Evolutionary conservation across 768 basidiomycete genomes (phyloP).

Genomic region (Pholiota conissans): DNA sequence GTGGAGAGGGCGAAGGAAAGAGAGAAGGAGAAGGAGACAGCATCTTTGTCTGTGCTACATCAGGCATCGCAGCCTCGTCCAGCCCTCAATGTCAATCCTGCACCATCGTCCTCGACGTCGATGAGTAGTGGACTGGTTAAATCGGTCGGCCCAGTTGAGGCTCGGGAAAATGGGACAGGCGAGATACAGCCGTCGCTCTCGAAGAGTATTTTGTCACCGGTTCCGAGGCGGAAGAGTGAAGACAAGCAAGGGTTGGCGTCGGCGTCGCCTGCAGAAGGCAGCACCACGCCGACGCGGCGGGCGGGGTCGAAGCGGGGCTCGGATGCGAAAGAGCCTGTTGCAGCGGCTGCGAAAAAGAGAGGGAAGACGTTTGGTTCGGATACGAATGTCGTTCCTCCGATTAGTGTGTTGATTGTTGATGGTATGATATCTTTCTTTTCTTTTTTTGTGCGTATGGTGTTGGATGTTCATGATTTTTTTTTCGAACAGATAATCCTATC

Average conservation of each 20-base stretch:
- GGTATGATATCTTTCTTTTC: conserved; percentile 51
- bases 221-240: conserved; percentile 14
- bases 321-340: conserved; percentile 23
- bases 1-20: no score
- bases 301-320: conserved; percentile 21
- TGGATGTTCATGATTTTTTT: conserved; percentile 8
- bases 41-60: conserved; percentile 32
- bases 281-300: conserved; percentile 2
- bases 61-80: neutral
- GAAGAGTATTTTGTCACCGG: conserved; percentile 11
- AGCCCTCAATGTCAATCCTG: neutral
- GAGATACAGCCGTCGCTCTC: conserved; percentile 5
- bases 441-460: neutral
- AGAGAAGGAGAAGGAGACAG: conserved; percentile 8
- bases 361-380: conserved; percentile 50
- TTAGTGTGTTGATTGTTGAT: conserved; percentile 97
- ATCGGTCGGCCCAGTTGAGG: conserved; percentile 3
- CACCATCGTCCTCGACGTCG: neutral
- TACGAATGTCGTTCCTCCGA: conserved; percentile 86
- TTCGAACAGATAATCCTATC: conserved; percentile 86
- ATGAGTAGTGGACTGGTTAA: no score
- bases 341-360: conserved; percentile 39
- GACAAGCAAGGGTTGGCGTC: conserved; percentile 12
- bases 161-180: neutral
- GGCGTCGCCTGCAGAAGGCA: neutral